Conservation (phyloP, 257 asterid genomes). For the Penstemon eatonii region DNA sequence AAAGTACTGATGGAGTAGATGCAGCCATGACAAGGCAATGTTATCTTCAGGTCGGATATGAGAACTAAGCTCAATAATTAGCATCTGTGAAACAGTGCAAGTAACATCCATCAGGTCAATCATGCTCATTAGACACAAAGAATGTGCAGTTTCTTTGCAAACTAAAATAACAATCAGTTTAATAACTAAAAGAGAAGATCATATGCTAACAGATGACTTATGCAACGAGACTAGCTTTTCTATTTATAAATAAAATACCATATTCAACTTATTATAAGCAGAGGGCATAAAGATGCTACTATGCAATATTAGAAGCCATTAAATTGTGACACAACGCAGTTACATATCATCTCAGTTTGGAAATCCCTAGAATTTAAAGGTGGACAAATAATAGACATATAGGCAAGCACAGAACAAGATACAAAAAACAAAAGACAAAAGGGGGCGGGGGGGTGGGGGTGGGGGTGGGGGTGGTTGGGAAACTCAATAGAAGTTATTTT, state of each 20-base stretch:
- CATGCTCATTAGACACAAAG: not conserved
- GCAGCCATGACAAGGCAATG: conserved; percentile 56
- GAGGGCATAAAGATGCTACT: not conserved
- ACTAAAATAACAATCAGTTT: not conserved
- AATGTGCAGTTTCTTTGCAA: not conserved
- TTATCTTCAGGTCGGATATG: conserved; percentile 39
- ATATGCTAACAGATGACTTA: conserved; percentile 4
- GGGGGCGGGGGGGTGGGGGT: not conserved
- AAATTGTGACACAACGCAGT: not conserved
- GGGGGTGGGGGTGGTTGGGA: not conserved
- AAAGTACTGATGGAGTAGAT: conserved; percentile 62
- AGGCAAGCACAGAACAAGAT: not conserved
- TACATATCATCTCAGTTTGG: not conserved
- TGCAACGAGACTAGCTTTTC: conserved; percentile 2
- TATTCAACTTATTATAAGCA: not conserved
- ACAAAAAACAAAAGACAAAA: not conserved
- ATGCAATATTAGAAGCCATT: not conserved
- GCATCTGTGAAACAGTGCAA: conserved; percentile 67
- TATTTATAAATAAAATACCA: conserved; percentile 6
- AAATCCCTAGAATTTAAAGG: not conserved
- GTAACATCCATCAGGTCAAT: conserved; percentile 24
- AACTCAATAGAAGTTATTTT: not conserved
- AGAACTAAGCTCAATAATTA: conserved; percentile 68
- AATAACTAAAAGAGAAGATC: not conserved
- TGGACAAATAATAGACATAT: not conserved